Evolutionary conservation across 2,329 filamentous ascomycete genomes (phyloP), one percentile per base, ranked within the genome.

Genomic region (Dothideomycetes sp.): DNA sequence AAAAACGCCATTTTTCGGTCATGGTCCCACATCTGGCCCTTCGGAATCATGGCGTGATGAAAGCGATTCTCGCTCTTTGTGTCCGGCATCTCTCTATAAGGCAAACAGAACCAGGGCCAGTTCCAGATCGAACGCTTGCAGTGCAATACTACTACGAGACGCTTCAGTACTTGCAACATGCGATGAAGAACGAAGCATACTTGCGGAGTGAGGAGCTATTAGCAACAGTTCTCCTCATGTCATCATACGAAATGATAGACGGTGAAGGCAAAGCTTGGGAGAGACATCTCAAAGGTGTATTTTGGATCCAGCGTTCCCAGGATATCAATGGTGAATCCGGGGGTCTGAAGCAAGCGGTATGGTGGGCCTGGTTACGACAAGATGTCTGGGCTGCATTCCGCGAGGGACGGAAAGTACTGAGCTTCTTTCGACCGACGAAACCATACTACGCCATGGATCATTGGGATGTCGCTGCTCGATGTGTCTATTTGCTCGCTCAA

Each of bases 211-310:
- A 65, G 15, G 74, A 79, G 47, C 61, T 80, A 0, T 62, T 77
- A 22, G 68, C 70, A 0, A 79, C 73, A 0, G 68, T 72, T 0
- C 58, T 78, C 1, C 64, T 77, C n/a, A 72, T 78, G 28, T 76
- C 71, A 4, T 73, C 73, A 0, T 79, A 78, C 46, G 75, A 79
- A 54, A 78, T 78, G 74, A 67, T 78, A n/a, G 70, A 74, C 41
- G 69, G 66, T 3, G 68, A 66, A 8, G 65, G 66, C 15, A 47
- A 68, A 54, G 67, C 64, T 30, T 78, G 75, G 74, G 70, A 78
- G 44, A 58, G 71, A 3, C 75, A 79, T 48, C 60, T 79, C 0
- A 70, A 75, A 47, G 75, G 75, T 0, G 73, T 78, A 0, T 79
- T 79, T 43, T 77, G 73, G 69, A 78, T 79, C 9, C 69, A 77